A percentile compares a stretch with the other conserved stretches of the same genome.
phyloP scores from a whole-genome alignment of 106 monocot genomes.

The Xerophyta viscosa region DNA sequence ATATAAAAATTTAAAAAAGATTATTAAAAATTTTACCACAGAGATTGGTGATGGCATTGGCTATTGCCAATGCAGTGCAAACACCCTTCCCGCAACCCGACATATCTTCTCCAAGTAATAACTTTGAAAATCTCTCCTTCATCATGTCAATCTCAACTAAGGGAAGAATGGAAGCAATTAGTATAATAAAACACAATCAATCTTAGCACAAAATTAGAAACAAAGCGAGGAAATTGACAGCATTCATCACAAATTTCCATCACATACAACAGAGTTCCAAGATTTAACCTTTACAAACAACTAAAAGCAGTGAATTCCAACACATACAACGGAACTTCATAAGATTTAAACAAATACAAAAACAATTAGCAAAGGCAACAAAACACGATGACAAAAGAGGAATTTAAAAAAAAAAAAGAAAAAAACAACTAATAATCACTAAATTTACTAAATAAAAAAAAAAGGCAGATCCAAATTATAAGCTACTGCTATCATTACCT shows the following conservation, averaged over 20 bases:
- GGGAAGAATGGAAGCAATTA: neutral
- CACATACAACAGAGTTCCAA: too few species aligned
- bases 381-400: too few species aligned
- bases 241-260: too few species aligned
- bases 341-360: too few species aligned
- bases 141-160: constrained; percentile 72
- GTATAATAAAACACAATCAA: neutral
- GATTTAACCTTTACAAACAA: too few species aligned
- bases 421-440: too few species aligned
- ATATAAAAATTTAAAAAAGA: too few species aligned
- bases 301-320: neutral
- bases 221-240: too few species aligned
- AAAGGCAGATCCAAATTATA: too few species aligned
- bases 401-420: too few species aligned
- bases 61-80: constrained; percentile 74
- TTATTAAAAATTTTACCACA: constrained; percentile 35
- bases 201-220: neutral
- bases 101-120: constrained; percentile 97
- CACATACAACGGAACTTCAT: neutral
- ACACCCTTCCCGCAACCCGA: constrained; percentile 91
- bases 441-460: too few species aligned
- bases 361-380: too few species aligned
- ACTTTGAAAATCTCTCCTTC: constrained; percentile 92
- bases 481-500: constrained; percentile 9
- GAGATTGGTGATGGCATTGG: constrained; percentile 96